phyloP scores from a whole-genome alignment of 257 asterid species.

The Penstemon davidsonii region DNA sequence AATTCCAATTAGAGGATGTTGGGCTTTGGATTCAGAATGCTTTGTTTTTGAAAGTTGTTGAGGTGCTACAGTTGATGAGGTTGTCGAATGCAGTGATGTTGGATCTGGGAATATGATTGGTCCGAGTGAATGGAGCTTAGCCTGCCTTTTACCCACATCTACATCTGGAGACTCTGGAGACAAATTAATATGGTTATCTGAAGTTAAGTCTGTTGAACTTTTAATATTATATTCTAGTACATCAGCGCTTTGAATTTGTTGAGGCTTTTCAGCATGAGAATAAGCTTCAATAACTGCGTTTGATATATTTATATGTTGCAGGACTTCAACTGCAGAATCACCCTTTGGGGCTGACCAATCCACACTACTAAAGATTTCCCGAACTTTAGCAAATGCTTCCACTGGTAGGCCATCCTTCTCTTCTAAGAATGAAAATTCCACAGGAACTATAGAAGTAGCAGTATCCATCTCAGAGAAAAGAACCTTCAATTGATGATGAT shows the following conservation, averaged over 20 bases:
- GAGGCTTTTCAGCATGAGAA: conserved; percentile 44
- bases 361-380: conserved; percentile 80
- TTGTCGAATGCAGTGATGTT: conserved; percentile 32
- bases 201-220: conserved; percentile 32
- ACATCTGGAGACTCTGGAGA: conserved; percentile 37
- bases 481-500: conserved; percentile 54
- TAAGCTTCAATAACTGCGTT: conserved; percentile 41
- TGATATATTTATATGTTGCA: conserved; percentile 55
- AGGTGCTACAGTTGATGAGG: conserved; percentile 34
- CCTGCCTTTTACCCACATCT: conserved; percentile 33
- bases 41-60: conserved; percentile 30
- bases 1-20: conserved; percentile 36
- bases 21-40: conserved; percentile 25
- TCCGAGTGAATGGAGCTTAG: conserved; percentile 26
- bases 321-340: conserved; percentile 58
- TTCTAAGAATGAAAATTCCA: conserved; percentile 70
- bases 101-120: conserved; percentile 29
- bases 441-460: conserved; percentile 56
- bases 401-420: conserved; percentile 96
- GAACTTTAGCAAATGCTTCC: conserved; percentile 92
- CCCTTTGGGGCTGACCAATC: conserved; percentile 80
- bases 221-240: conserved; percentile 36
- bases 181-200: conserved; percentile 34
- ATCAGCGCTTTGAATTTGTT: conserved; percentile 38
- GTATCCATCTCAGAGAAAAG: conserved; percentile 93